phyloP scores from a whole-genome alignment of 345 rosid species.

The Corchorus olitorius region DNA sequence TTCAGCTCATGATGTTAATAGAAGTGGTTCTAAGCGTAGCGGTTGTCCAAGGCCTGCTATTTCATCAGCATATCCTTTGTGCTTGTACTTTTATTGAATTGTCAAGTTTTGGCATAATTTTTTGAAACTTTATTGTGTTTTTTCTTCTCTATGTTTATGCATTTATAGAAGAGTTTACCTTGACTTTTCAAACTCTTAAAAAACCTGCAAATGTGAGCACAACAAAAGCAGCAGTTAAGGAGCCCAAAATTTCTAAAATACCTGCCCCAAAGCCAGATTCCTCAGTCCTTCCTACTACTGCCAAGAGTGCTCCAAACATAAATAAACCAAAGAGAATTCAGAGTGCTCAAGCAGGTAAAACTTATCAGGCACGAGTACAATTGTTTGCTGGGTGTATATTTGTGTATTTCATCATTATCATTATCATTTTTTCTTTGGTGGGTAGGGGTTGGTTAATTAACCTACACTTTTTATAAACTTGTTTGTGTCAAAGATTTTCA shows the following conservation, averaged over 20 bases:
- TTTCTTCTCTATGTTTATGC: constrained; percentile 11
- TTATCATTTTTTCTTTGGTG: neutral
- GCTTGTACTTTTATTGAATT: constrained; percentile 10
- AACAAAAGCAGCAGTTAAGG: constrained; percentile 43
- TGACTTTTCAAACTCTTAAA: constrained; percentile 66
- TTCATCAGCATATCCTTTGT: constrained; percentile 87
- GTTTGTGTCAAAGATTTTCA: neutral
- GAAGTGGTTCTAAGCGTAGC: constrained; percentile 71
- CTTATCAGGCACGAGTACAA: neutral
- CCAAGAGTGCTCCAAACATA: constrained; percentile 35
- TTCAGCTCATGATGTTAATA: constrained; percentile 47
- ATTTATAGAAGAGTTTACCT: constrained; percentile 42
- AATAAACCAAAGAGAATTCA: constrained; percentile 45
- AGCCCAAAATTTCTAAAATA: constrained; percentile 45
- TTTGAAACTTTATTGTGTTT: neutral
- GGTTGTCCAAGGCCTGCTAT: constrained; percentile 59
- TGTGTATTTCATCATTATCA: neutral
- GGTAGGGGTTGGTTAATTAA: neutral
- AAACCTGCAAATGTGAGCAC: constrained; percentile 50
- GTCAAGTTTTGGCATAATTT: constrained; percentile 1
- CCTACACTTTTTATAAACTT: neutral
- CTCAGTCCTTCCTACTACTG: constrained; percentile 29
- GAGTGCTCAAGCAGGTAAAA: constrained; percentile 51
- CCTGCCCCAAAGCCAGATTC: constrained; percentile 44
- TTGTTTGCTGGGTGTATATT: neutral